Base-by-base conservation (phyloP, 2,329 filamentous ascomycete species). In the Cytospora piceicola region DNA sequence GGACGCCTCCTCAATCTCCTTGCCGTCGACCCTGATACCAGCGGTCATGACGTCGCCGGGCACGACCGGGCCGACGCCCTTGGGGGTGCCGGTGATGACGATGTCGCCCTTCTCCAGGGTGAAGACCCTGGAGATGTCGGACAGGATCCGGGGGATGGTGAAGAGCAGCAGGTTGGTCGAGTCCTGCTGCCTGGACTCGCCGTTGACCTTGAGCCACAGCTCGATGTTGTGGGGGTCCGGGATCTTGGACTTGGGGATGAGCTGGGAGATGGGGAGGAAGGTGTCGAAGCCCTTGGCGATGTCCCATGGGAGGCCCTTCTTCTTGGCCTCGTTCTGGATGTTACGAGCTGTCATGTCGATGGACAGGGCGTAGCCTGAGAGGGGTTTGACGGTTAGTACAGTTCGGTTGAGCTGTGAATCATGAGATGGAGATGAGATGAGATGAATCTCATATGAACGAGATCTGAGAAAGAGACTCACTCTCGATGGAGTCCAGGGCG, bases 281-380 rank as follows among this genome's bases (percentile, higher is more conserved):
- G 95, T 98, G 78, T 99, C 95, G 76, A 98, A 99, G 56, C 95
- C 95, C 82, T 99, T 99, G 71, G 92, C 90, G 71, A 97, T 97
- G 73, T 89, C 88, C 95, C 95, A 99, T 9, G 95, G 95, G 20
- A 98, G 88, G 42, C 95, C 93, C 83, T 95, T 97, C 80, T 91
- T 93, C 87, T 98, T 99, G 70, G 94, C 94, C 81, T 97, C 93
- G 72, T 97, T 92, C 80, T 99, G 95, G 8, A 92, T 87, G 78
- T 98, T 98, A 70, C 95, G 91, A 0, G 91, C 95, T 12, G 95
- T 99, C 92, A 99, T 96, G 80, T 99, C 95, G 73, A 99, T 97
- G 72, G 91, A 89, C 56, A 98, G 84, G 70, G 94, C 86, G 78
- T 98, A 99, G 73, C 88, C 92, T 93, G 67, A 64, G 27, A 65